Base-by-base conservation (phyloP, 2,329 filamentous ascomycete species). In the Fusarium sambucinum region DNA sequence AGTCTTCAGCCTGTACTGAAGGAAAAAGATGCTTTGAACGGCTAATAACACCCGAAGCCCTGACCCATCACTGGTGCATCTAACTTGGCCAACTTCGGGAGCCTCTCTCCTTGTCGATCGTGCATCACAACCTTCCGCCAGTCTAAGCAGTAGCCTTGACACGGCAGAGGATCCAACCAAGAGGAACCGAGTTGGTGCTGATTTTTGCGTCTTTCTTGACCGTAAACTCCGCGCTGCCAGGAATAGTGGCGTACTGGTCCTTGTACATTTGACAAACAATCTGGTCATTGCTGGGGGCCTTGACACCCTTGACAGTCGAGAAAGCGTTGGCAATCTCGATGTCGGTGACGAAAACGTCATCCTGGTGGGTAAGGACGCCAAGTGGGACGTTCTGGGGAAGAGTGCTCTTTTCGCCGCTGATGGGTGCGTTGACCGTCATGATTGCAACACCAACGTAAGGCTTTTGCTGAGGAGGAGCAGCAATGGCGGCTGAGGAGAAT, bases 161-260 rank as follows among this genome's bases (percentile, higher is more conserved):
- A 19, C 64, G 65, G 52, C 68, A 70, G 16, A 70, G 56, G 5
- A 70, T 37, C 66, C 66, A 70, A 6, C 62, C 68, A 45, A 66
- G 51, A 1, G 55, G 32, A 16, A 69, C 62, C 2, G 66, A 45
- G 27, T 70, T 69, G 1, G 61, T 66, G 58, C 52, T 58, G 11
- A 70, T 33, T 9, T 38, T 9, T 3, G 55, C 65, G 5, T 32
- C 13, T 17, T 51, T 57, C 7, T 55, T 29, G 3, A 14, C 27
- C 2, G 48, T 60, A n/a, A 69, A 69, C 11, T 44, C 41, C 1
- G 40, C 40, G 33, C 65, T 69, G 2, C 42, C 67, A 30, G 58
- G 58, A 3, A 40, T 12, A 21, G 41, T 55, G 2, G 40, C 67
- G 19, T 55, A 63, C 23, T 63, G 14, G 48, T 70, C 67, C 44